Base-by-base conservation (phyloP, 176 grass and related monocot species). In the Stipa capillata region DNA sequence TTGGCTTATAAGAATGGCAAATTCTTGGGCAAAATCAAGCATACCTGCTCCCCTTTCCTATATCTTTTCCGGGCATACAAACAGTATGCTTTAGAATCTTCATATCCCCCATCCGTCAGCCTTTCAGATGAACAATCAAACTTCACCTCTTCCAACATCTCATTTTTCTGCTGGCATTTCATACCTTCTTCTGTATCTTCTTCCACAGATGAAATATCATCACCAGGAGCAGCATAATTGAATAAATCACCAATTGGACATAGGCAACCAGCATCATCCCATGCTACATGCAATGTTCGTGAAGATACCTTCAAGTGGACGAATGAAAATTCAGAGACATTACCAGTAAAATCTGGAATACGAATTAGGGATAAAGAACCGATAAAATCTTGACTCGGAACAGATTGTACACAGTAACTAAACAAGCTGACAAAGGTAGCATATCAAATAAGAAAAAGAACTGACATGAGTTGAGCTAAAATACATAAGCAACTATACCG, bases 181-280 rank as follows among this genome's bases (percentile, higher is more conserved):
- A n/a, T 80, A 87, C 69, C 77, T 74, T 58, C 67, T 72, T 11
- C 40, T 27, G 4, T 34, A 85, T 85, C 89, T 64, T 82, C 82
- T 8, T 79, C 79, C 34, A 79, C 84, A 12, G 15, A 49, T 44
- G 35, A 86, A 76, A 55, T 52, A 8, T 84, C 80, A 66, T 81
- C 84, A 56, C 85, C 73, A 81, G 96, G 96, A 69, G 90, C 92
- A 24, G 86, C 96, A 84, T 95, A 98, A 86, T 98, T 95, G 44
- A 98, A 98, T 73, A 98, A 93, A 84, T 98, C 96, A 73, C 92
- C 92, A 59, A 98, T 62, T 70, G 90, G 96, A 61, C 95, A 98
- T 73, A 98, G 73, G 78, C 96, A 94, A 69, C 92, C 88, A 73
- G 96, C 96, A 85, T 81, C 85, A 83, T 98, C 96, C 96, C 96